Evolutionary conservation across 306 rosid genomes (phyloP), one percentile per base, ranked within the genome.

Genomic region (Lithocarpus polystachyus): DNA sequence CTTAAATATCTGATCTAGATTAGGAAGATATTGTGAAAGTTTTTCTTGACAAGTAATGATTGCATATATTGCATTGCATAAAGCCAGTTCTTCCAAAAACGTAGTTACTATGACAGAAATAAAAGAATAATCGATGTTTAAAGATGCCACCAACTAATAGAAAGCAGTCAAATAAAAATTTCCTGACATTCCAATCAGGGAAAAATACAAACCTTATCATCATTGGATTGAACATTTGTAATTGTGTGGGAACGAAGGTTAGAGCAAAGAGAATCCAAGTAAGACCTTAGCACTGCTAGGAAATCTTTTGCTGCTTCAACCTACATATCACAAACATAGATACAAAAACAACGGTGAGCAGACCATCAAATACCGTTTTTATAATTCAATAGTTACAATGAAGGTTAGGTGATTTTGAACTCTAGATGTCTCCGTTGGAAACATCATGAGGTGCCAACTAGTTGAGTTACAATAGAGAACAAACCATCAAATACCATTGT

Each of bases 181-280:
- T 77, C 57, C 69, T 22, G 73, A 76, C 61, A 82, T 45, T 33
- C 62, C 17, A 33, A 20, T 45, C 33, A 13, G 74, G 70, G 40
- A 68, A 71, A 83, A 75, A 71, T 53, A 83, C 87, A 75, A 35
- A 96, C 99, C 99, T 96, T 96, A 84, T 96, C 98, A 24, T 93
- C 94, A 79, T 96, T 93, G 18, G 99, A 96, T 76, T 96, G 99
- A 74, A 96, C 99, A 70, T 96, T 96, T 52, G 99, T 96, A 82
- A 96, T 96, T 67, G 99, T 96, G 76, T 96, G 97, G 10, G 99
- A 89, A 72, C 99, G 96, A 77, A 96, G 91, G 79, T 90, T 93
- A 45, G 57, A 54, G 83, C 99, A 91, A 82, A 96, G 99, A 78
- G 98, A 90, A 87, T 93, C 94, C 94, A 90, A 86, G 88, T 96